Percentiles rank a stretch among this genome's conserved stretches.
phyloP scores from a whole-genome alignment of 148 eudicot species.

The Diospyros kaki region DNA sequence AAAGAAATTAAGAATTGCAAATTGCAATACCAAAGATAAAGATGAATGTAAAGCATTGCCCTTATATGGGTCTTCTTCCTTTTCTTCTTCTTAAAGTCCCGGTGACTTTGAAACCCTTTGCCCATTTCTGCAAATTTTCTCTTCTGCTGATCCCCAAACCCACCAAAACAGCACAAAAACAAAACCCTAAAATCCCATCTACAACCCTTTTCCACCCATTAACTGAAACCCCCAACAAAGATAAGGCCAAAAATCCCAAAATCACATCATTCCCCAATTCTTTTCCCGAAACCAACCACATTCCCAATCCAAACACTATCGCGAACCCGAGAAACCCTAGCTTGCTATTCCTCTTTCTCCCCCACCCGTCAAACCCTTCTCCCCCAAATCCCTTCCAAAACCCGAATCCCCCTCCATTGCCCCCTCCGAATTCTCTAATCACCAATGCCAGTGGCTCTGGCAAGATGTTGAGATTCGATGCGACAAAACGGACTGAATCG shows the following conservation, averaged over 20 bases:
- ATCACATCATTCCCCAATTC: conserved; percentile 23
- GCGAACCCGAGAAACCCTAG: conserved; percentile 44
- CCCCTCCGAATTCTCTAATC: conserved; percentile 43
- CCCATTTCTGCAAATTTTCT: conserved; percentile 28
- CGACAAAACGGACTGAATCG: conserved; percentile 42
- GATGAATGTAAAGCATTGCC: neutral
- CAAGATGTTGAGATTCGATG: conserved; percentile 46
- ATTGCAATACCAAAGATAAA: too few species aligned
- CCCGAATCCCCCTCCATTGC: conserved; percentile 53
- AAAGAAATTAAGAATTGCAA: too few species aligned
- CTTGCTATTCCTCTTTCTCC: conserved; percentile 29
- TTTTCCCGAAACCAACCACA: conserved; percentile 38
- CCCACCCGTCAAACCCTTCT: conserved; percentile 48
- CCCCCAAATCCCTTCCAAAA: conserved; percentile 34
- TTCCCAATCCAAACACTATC: conserved; percentile 26
- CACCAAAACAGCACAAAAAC: conserved; percentile 54
- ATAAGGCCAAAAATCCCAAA: conserved; percentile 27
- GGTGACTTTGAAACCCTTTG: conserved; percentile 23
- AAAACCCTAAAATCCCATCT: conserved; percentile 65
- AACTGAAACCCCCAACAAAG: conserved; percentile 33
- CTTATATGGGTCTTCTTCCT: conserved; percentile 24
- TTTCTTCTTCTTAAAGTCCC: conserved; percentile 20
- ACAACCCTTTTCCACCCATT: conserved; percentile 38
- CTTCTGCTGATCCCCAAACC: conserved; percentile 39
- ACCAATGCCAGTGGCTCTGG: conserved; percentile 63